A percentile compares a stretch with the other conserved stretches of the same genome.
Evolutionary conservation across 805 yeast species (phyloP).

Genomic region (Tetrapisispora arboricola): DNA sequence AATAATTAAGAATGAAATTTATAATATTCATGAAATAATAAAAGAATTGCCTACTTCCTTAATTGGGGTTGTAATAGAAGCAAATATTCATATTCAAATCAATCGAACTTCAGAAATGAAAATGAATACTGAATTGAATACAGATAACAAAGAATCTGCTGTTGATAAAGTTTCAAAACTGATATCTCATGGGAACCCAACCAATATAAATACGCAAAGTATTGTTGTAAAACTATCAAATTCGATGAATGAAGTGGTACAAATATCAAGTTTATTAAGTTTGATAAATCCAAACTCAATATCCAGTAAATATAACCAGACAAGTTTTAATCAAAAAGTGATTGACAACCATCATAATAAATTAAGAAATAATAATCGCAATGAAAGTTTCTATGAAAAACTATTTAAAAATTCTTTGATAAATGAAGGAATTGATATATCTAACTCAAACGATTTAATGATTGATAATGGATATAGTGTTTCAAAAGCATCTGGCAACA

Average conservation of each 20-base stretch:
- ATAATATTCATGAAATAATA: constrained; percentile 20
- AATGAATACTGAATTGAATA: constrained; percentile 1
- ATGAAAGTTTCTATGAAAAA: neutral
- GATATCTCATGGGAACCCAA: neutral
- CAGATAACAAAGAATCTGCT: neutral
- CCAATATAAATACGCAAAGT: constrained; percentile 14
- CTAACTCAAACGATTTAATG: neutral
- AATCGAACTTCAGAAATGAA: constrained; percentile 3
- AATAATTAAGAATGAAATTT: constrained; percentile 19
- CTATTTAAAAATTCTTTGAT: constrained; percentile 2
- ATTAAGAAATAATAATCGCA: neutral
- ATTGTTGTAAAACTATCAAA: constrained; percentile 25
- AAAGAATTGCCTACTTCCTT: constrained; percentile 25
- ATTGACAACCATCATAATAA: neutral
- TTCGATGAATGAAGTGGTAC: constrained; percentile 27
- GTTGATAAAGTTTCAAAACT: neutral
- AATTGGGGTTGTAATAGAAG: constrained; percentile 21
- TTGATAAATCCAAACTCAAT: constrained; percentile 21
- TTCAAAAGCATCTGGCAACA: neutral
- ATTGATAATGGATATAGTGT: neutral
- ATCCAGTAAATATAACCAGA: constrained; percentile 5
- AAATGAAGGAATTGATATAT: neutral
- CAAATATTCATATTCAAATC: constrained; percentile 3
- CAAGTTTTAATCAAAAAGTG: neutral
- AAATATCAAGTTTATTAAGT: constrained; percentile 22